A percentile compares a stretch with the other conserved stretches of the same genome.
phyloP scores from a whole-genome alignment of 2,329 filamentous ascomycete genomes.

The Onygenales sp. region DNA sequence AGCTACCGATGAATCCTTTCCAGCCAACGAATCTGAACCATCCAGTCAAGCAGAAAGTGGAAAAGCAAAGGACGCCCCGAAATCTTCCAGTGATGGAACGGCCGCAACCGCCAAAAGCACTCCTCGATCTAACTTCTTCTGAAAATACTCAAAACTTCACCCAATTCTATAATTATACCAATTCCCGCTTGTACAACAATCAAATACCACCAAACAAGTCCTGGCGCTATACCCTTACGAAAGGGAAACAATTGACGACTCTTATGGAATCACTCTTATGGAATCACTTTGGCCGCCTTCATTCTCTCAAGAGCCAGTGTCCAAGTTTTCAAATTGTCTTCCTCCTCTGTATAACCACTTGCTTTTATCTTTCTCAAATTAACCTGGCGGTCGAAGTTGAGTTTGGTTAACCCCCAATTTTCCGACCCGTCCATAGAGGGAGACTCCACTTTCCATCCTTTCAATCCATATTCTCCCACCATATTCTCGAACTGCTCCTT shows the following conservation, averaged over 20 bases:
- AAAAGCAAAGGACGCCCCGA: too few species aligned
- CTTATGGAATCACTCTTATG: constrained; percentile 7
- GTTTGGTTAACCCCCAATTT: constrained; percentile 11
- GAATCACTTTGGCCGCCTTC: constrained; percentile 9
- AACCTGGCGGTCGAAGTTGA: constrained; percentile 8
- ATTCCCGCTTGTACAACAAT: too few species aligned
- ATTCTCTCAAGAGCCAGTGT: constrained; percentile 6
- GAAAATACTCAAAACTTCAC: too few species aligned
- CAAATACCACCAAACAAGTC: too few species aligned
- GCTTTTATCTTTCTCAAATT: constrained; percentile 8
- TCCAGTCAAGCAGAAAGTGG: too few species aligned
- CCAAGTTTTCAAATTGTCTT: constrained; percentile 6
- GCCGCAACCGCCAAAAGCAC: too few species aligned
- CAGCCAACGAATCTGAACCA: background rate
- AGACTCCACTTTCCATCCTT: constrained; percentile 7
- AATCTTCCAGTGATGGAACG: too few species aligned
- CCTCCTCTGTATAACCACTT: constrained; percentile 8
- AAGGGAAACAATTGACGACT: background rate
- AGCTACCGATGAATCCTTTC: background rate
- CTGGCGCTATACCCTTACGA: too few species aligned
- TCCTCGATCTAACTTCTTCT: too few species aligned
- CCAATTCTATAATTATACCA: too few species aligned
- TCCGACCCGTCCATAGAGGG: constrained; percentile 9
- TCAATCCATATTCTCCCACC: constrained; percentile 7
- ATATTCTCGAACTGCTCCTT: constrained; percentile 7